Evolutionary conservation across 2,329 filamentous ascomycete genomes (phyloP), one percentile per base, ranked within the genome.

Genomic region (Verticillium alfalfae): DNA sequence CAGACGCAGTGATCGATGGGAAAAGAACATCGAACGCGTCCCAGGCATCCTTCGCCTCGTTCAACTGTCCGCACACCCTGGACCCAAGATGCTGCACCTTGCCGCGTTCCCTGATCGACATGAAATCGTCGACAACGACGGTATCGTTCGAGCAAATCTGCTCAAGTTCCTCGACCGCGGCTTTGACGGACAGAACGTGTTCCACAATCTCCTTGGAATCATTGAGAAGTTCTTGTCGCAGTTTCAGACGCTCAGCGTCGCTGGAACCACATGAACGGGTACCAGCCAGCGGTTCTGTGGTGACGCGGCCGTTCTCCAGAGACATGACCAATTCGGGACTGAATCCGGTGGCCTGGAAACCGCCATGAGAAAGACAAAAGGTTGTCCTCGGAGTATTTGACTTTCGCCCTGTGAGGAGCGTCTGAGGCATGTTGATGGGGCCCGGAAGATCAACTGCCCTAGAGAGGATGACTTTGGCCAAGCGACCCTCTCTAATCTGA

Each of bases 1-100:
- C 66, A 12, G 64, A 63, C 1, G 66, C 66, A 2, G 66, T 67
- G 57, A 66, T 67, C 41, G 66, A 64, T 9, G 66, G 66, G 49
- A 67, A 67, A 8, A 67, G 37, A 37, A 66, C 41, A 34, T 65
- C 54, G 39, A 66, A 61, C 22, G 66, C 66, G 56, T 64, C 60
- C 62, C 66, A 66, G 8, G 59, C 60, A 41, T 66, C 66, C n/a
- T 64, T 63, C 1, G 16, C 64, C 5, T 56, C 18, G 39, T 3
- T 18, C 57, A 10, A 66, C 12, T 57, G 18, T 18, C 63, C 65
- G 18, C 55, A 52, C n/a, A 67, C 66, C 5, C 63, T 60, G 7
- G 65, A 66, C 10, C 61, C 66, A 6, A 67, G 64, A 58, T 67
- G 66, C 45, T 66, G 64, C 12, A 67, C 65, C 18, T 41, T 59